Conservation (phyloP, 1,284 basidiomycete species). For the Cerrena zonata region DNA sequence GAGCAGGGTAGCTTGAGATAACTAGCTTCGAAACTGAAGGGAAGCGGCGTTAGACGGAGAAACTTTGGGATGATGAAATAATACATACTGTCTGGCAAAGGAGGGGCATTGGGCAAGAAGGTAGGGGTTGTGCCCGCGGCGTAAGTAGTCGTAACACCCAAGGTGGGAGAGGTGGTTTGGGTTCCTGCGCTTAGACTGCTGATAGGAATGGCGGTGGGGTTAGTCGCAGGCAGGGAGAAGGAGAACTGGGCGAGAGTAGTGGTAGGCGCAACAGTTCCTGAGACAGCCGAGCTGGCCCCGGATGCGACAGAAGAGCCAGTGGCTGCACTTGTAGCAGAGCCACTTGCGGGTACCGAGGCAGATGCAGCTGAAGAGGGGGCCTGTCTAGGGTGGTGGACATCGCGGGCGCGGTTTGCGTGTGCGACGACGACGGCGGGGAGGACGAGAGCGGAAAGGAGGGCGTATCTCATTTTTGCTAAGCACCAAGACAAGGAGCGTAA, state of each 20-base stretch:
- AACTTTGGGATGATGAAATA: background rate
- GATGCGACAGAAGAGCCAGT: slow-evolving; percentile 3
- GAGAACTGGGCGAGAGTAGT: slow-evolving; percentile 22
- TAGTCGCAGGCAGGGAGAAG: slow-evolving; percentile 43
- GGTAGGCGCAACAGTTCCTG: background rate
- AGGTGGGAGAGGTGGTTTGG: slow-evolving; percentile 33
- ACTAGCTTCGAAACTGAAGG: slow-evolving; percentile 35
- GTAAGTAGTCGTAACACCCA: slow-evolving; percentile 33
- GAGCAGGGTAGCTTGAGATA: slow-evolving; percentile 59
- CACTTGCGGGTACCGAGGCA: slow-evolving; percentile 27
- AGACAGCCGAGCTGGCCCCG: slow-evolving; percentile 9
- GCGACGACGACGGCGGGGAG: slow-evolving; percentile 28
- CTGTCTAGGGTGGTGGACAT: slow-evolving; percentile 26
- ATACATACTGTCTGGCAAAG: slow-evolving; percentile 42
- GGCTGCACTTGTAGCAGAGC: slow-evolving; percentile 9
- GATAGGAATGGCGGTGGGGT: slow-evolving; percentile 57
- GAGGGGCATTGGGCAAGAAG: slow-evolving; percentile 42
- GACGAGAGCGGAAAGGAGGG: slow-evolving; percentile 26
- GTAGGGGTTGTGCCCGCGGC: slow-evolving; percentile 41
- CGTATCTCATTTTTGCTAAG: slow-evolving; percentile 33
- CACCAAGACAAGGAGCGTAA: slow-evolving; percentile 14
- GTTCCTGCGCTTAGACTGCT: slow-evolving; percentile 39
- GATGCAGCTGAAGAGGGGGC: slow-evolving; percentile 24
- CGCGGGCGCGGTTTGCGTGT: slow-evolving; percentile 19
- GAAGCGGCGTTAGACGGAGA: slow-evolving; percentile 1